phyloP scores from a whole-genome alignment of 768 basidiomycete genomes.

The Macrocybe gigantea region DNA sequence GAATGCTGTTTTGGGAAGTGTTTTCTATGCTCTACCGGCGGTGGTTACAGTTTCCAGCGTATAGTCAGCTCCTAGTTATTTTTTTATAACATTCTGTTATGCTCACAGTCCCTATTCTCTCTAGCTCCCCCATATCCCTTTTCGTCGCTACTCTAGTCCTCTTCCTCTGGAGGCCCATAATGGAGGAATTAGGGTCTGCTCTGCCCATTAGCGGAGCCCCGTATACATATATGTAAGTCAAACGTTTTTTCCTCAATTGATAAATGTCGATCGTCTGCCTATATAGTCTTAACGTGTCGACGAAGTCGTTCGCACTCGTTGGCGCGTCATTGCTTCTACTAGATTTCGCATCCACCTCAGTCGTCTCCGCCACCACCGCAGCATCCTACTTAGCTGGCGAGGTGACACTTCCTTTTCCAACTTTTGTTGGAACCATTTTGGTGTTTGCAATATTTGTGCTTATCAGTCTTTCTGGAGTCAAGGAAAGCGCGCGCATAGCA shows the following conservation, averaged over 20 bases:
- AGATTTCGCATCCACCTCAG: conserved; percentile 63
- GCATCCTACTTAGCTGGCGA: conserved; percentile 63
- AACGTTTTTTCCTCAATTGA: not conserved
- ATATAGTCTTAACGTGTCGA: conserved; percentile 53
- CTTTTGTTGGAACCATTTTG: conserved; percentile 45
- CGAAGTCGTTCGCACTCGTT: conserved; percentile 57
- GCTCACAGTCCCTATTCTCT: not conserved
- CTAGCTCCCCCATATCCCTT: conserved; percentile 65
- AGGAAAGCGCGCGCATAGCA: conserved; percentile 59
- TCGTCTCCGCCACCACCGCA: conserved; percentile 72
- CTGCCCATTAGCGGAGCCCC: conserved; percentile 67
- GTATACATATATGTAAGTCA: conserved; percentile 58
- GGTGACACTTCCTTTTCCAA: conserved; percentile 49
- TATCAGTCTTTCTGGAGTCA: conserved; percentile 52
- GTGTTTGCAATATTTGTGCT: conserved; percentile 48
- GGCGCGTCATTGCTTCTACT: conserved; percentile 64
- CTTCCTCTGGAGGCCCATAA: conserved; percentile 69
- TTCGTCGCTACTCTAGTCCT: conserved; percentile 55
- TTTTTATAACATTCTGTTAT: not conserved
- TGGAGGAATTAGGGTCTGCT: conserved; percentile 68
- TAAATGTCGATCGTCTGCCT: not conserved
- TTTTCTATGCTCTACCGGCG: conserved; percentile 66
- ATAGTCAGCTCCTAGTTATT: conserved; percentile 38
- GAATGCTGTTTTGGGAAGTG: conserved; percentile 61
- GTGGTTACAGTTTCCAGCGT: conserved; percentile 55